Evolutionary conservation across 2,329 filamentous ascomycete genomes (phyloP), one percentile per base, ranked within the genome.

Genomic region (Aspergillus sp.): DNA sequence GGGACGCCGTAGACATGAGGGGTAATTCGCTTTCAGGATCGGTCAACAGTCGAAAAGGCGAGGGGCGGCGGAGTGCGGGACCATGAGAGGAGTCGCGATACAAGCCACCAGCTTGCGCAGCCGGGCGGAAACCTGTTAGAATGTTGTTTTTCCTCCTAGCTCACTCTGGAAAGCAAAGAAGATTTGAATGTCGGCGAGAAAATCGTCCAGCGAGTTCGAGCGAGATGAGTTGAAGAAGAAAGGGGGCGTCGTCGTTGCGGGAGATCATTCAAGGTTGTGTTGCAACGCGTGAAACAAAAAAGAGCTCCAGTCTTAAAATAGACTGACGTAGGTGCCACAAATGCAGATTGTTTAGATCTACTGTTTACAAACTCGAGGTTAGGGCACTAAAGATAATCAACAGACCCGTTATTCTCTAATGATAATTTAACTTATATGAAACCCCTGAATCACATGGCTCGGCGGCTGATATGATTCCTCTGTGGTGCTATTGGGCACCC

Each of bases 1-100:
- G 77, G 56, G 80, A 81, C 70, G 80, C 76, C 64, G 78, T 80
- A 74, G 81, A 82, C 81, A 83, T 83, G 69, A 50, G 68, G 64
- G 64, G 59, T 59, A 52, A 68, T 61, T 65, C 60, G 68, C 63
- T 68, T 66, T 68, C 68, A 64, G 64, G 63, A 66, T 69, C 61
- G 65, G 67, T 64, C 59, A 63, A 66, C 58, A 62, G 66, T 68
- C 54, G 34, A 65, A 62, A 62, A 64, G 52, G 64, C 64, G 67
- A 64, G 66, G 65, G 65, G 57, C 66, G 48, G 65, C 64, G 69
- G 68, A 70, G 66, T 69, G 72, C 65, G 70, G 69, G 73, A 76
- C 69, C 75, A 77, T 76, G 66, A 67, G 63, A 61, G 59, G 54
- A 28, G 66, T 64, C 51, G 65, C 64, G 68, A 64, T 62, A 17